Base-by-base conservation (phyloP, 208 protist species). In the Jaenimonas drosophilae region DNA sequence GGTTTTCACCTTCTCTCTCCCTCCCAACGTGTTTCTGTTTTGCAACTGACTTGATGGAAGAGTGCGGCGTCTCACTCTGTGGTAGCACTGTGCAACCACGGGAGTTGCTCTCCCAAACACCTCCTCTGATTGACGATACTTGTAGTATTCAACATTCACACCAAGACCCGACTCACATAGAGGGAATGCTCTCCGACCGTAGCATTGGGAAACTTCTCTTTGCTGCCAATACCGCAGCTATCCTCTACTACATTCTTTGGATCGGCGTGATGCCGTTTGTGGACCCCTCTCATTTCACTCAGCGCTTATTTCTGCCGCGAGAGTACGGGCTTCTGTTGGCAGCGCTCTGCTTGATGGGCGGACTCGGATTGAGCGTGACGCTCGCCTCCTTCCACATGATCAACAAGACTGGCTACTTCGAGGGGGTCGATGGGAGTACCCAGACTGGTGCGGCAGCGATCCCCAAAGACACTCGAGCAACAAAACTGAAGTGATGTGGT, bases 191-290 rank as follows among this genome's bases (percentile, higher is more conserved):
- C 46, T 65, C 71, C 1, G 84, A 92, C 54, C 49, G 75, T 1
- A 64, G 66, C n/a, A 69, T 92, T 37, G 84, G 79, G 31, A 58
- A 49, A 41, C 23, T 76, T 32, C 48, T 81, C 24, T 54, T 88
- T 2, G 43, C 44, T 7, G 25, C 74, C 29, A 71, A 51, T 33
- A 86, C 74, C 19, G 27, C 51, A 34, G 58, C 79, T 45, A 77
- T 83, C 25, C 27, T 73, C 16, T 92, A 92, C 61, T 92, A 81
- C 47, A 31, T 86, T 14, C 1, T 85, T 3, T 92, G 84, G 80
- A 82, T 92, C n/a, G 73, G 60, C 4, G 46, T 88, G 9, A 89
- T 76, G 48, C 84, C 84, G 1, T 86, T 88, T 21, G 71, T 92
- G 34, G 84, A 89, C 24, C 53, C 60, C 16, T 77, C 62, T 6